Evolutionary conservation across 441 rosid genomes (phyloP).

Genomic region (Breynia disticha): DNA sequence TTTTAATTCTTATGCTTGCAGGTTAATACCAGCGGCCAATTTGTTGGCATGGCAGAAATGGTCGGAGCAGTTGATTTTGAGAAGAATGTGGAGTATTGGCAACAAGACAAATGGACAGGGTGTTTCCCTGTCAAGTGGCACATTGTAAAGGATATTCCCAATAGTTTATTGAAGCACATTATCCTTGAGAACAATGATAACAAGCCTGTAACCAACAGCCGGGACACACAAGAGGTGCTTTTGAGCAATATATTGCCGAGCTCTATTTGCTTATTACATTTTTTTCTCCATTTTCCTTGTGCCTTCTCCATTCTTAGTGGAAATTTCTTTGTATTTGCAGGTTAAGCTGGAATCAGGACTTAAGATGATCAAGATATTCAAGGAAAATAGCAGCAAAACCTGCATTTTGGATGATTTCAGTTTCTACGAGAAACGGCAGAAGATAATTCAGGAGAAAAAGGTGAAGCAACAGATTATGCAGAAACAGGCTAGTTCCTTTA

Average conservation of each 20-base stretch:
- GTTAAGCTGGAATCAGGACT: constrained; percentile 61
- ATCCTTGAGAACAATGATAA: constrained; percentile 88
- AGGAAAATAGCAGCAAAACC: constrained; percentile 51
- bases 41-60: constrained; percentile 95
- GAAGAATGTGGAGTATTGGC: constrained; percentile 80
- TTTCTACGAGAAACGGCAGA: constrained; percentile 73
- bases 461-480: constrained; percentile 47
- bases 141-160: constrained; percentile 87
- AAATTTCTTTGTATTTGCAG: constrained; percentile 22
- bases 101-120: constrained; percentile 97
- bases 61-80: constrained; percentile 77
- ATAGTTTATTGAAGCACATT: constrained; percentile 75
- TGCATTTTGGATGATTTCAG: constrained; percentile 87
- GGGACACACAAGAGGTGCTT: constrained; percentile 91
- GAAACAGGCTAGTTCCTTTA: constrained; percentile 51
- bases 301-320: neutral
- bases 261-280: too few species aligned
- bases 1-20: constrained; percentile 11
- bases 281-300: neutral
- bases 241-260: too few species aligned
- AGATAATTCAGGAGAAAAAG: constrained; percentile 63
- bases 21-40: constrained; percentile 95
- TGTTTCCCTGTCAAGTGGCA: constrained; percentile 90
- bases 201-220: constrained; percentile 88
- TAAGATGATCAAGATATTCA: constrained; percentile 60